These are phyloP conservation scores for Gastroboletus turbinatus DNA, from an alignment of 1,284 basidiomycete genomes.

Conservation along the genomic window DNA sequence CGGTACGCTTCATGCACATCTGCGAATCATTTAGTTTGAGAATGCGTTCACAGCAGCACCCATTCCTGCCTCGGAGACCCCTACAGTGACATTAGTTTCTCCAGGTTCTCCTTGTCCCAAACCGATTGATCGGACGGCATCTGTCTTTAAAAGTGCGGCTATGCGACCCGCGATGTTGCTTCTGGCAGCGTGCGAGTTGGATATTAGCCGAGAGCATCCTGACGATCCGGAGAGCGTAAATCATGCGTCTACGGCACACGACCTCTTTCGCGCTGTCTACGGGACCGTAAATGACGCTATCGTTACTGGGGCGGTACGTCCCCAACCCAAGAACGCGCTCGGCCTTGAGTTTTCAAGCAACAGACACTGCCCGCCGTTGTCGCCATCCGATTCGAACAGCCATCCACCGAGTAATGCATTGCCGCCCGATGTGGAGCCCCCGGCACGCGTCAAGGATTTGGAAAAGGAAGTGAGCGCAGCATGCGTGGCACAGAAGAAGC, in stretches of 20 bases:
- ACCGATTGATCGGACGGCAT: conserved; percentile 4
- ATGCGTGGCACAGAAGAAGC: conserved; percentile 10
- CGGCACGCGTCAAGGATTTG: conserved; percentile 19
- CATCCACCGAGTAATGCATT: background rate
- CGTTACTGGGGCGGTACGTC: conserved; percentile 13
- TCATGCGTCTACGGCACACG: conserved; percentile 25
- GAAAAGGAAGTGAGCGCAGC: conserved; percentile 25
- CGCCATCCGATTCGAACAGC: background rate
- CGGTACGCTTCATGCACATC: conserved; percentile 23
- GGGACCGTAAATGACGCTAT: conserved; percentile 26
- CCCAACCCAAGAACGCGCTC: conserved; percentile 21
- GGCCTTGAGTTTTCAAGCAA: conserved; percentile 28
- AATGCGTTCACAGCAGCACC: conserved; percentile 14
- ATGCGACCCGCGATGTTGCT: conserved; percentile 31
- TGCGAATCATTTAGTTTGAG: conserved; percentile 17
- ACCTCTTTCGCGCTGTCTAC: conserved; percentile 32
- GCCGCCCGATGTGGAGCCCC: background rate
- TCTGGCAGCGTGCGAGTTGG: conserved; percentile 32
- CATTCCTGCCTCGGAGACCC: conserved; percentile 5
- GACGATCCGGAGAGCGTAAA: conserved; percentile 16
- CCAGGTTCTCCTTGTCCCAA: conserved; percentile 7
- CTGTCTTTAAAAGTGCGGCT: conserved; percentile 15
- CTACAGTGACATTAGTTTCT: conserved; percentile 9
- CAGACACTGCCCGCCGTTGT: background rate
- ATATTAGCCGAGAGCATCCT: conserved; percentile 30